Base-by-base conservation (phyloP, 371 early-diverging fungal genomes). In the Polyrhizophydium stewartii region DNA sequence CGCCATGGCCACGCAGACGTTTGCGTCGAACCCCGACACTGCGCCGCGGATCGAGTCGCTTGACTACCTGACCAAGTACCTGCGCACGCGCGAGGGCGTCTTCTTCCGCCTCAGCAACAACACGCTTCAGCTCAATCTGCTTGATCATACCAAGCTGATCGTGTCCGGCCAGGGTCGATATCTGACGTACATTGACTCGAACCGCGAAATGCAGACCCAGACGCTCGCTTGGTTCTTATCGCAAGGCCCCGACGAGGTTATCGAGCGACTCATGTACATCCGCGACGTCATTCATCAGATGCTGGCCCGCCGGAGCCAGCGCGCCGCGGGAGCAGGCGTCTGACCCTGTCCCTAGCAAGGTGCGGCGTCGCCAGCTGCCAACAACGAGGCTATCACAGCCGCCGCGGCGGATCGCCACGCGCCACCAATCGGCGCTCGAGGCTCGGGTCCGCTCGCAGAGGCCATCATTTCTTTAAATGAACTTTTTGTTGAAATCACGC, bases 31-130 rank as follows among this genome's bases (percentile, higher is more conserved):
- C 12, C 30, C 6, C 10, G 50, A 27, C 27, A 51, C 24, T 3
- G 27, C 50, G 28, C 43, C 69, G 12, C 19, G 46, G 22, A 73
- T 66, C 21, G 60, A 59, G 27, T 53, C 75, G 12, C 61, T 87
- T 38, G 77, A 79, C 40, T 89, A 79, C 64, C 49, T 91, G 50
- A 78, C 85, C 51, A 90, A 90, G 68, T 88, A 84, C 60, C 58
- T 85, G 71, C 67, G 82, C 27, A 85, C 86, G 0, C 78, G 77
- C 24, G 68, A 77, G n/a, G 89, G 86, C 12, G 76, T 87, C n/a
- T 69, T 91, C 17, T 92, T 92, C 61, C 69, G 89, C 37, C 68
- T 91, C 53, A 86, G 79, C 58, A 89, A 89, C 55, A 72, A 81
- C 49, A 73, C 87, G 30, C 60, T 92, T 22, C 68, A 89, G 88